A percentile compares a stretch with the other conserved stretches of the same genome.
These are phyloP conservation scores for Cyberlindnera americana DNA, from an alignment of 805 yeast species.

Conservation along the genomic window DNA sequence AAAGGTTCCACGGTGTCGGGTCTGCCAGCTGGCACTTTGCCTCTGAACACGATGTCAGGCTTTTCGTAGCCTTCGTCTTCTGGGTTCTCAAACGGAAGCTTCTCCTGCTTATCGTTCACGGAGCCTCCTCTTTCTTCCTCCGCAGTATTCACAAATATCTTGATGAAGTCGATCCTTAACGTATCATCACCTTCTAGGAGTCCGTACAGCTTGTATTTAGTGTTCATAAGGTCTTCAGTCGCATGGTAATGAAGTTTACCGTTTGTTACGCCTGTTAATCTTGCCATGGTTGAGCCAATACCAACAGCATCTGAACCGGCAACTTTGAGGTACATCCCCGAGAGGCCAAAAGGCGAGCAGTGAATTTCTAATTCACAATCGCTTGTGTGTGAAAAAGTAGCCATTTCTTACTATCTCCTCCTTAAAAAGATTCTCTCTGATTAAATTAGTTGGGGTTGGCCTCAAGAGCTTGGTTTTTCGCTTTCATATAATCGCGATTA, in stretches of 20 bases:
- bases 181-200: constrained; percentile 43
- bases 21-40: constrained; percentile 49
- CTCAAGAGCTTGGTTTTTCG: no score
- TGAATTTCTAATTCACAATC: constrained; percentile 52
- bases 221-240: constrained; percentile 41
- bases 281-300: constrained; percentile 54
- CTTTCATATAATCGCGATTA: no score
- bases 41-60: constrained; percentile 48
- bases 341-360: constrained; percentile 54
- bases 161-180: constrained; percentile 49
- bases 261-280: constrained; percentile 48
- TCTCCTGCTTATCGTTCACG: constrained; percentile 3
- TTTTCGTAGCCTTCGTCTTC: constrained; percentile 37
- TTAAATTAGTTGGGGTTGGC: no score
- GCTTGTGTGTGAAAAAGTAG: constrained; percentile 41
- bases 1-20: constrained; percentile 52
- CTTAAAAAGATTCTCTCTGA: no score
- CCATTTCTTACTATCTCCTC: constrained; percentile 1
- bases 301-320: constrained; percentile 49
- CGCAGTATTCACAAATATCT: constrained; percentile 33
- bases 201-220: constrained; percentile 48
- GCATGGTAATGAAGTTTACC: constrained; percentile 49
- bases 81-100: constrained; percentile 28
- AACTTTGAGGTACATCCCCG: constrained; percentile 47
- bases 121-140: constrained; percentile 10